A percentile compares a stretch with the other conserved stretches of the same genome.
Evolutionary conservation across 1,139 yeast genomes (phyloP).

Genomic region (Eremothecium cymbalariae): DNA sequence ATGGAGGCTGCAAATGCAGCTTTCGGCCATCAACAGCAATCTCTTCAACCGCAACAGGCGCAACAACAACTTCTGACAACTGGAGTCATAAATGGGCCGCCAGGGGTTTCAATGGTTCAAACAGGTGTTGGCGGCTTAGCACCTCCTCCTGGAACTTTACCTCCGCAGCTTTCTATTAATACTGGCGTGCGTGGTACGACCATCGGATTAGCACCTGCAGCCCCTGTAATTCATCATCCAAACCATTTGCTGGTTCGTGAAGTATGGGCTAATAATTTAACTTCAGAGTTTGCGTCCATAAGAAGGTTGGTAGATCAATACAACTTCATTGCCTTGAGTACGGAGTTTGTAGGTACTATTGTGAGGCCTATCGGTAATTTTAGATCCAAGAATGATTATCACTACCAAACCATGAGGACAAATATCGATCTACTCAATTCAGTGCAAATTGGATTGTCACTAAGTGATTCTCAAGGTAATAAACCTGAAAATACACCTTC

Average conservation of each 20-base stretch:
- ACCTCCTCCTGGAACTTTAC: slow-evolving; percentile 9
- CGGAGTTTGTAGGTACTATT: slow-evolving; percentile 93
- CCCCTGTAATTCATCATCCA: slow-evolving; percentile 13
- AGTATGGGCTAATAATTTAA: slow-evolving; percentile 83
- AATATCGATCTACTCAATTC: slow-evolving; percentile 82
- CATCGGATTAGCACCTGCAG: slow-evolving; percentile 6
- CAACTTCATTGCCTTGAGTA: slow-evolving; percentile 68
- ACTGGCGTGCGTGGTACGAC: slow-evolving; percentile 3
- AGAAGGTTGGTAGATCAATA: slow-evolving; percentile 64
- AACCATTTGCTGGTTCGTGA: slow-evolving; percentile 36
- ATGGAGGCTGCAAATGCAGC: slow-evolving; percentile 19
- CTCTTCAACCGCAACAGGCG: slow-evolving; percentile 13
- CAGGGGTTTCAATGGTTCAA: slow-evolving; percentile 18
- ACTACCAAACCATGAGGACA: slow-evolving; percentile 87
- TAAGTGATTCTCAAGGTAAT: slow-evolving; percentile 69
- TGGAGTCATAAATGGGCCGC: slow-evolving; percentile 14
- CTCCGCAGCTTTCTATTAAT: slow-evolving; percentile 9
- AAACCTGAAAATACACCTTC: slow-evolving; percentile 62
- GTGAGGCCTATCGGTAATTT: slow-evolving; percentile 97
- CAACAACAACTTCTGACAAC: slow-evolving; percentile 9
- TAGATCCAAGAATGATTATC: slow-evolving; percentile 83
- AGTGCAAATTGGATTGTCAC: slow-evolving; percentile 80
- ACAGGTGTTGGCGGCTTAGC: slow-evolving; percentile 15
- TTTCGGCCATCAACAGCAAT: slow-evolving; percentile 18
- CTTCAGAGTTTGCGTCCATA: slow-evolving; percentile 68